Percentiles rank a stretch among this genome's conserved stretches.
phyloP scores from a whole-genome alignment of 2,329 filamentous ascomycete species.

The Coniochaeta sp. region DNA sequence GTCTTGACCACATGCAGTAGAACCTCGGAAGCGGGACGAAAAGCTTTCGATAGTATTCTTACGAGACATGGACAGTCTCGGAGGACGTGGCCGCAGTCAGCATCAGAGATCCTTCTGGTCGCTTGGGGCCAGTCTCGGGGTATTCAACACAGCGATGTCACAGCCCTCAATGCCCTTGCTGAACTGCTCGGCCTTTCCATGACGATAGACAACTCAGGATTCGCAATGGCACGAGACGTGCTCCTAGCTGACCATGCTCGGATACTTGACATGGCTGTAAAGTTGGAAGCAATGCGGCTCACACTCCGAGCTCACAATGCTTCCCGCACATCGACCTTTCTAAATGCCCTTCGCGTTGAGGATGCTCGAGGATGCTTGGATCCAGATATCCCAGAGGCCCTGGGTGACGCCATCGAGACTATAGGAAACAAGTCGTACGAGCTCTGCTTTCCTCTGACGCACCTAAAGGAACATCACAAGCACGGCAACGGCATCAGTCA shows the following conservation, averaged over 20 bases:
- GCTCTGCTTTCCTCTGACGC: conserved; percentile 14
- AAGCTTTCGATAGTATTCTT: conserved; percentile 8
- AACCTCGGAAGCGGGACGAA: neutral
- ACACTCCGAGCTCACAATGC: conserved; percentile 7
- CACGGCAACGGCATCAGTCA: conserved; percentile 11
- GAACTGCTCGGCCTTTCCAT: conserved; percentile 7
- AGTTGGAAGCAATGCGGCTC: conserved; percentile 9
- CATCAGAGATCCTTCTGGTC: conserved; percentile 7
- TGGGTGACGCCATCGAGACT: conserved; percentile 12
- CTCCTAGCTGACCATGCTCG: conserved; percentile 10
- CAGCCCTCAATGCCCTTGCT: conserved; percentile 4
- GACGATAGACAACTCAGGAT: conserved; percentile 4
- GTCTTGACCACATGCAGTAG: conserved; percentile 5
- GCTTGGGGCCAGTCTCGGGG: conserved; percentile 9
- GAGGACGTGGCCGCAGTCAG: conserved; percentile 6
- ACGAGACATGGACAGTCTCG: conserved; percentile 6
- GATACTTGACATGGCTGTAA: conserved; percentile 8
- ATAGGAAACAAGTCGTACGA: conserved; percentile 13
- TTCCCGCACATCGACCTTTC: conserved; percentile 4
- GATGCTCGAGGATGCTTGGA: conserved; percentile 6
- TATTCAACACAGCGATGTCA: conserved; percentile 8
- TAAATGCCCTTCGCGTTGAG: conserved; percentile 9
- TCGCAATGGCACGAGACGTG: conserved; percentile 3
- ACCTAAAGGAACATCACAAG: conserved; percentile 9
- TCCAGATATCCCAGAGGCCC: conserved; percentile 8